Percentiles rank a stretch among this genome's conserved stretches.
Evolutionary conservation across 257 asterid species (phyloP).

Genomic region (Solanum corneliomulleri): DNA sequence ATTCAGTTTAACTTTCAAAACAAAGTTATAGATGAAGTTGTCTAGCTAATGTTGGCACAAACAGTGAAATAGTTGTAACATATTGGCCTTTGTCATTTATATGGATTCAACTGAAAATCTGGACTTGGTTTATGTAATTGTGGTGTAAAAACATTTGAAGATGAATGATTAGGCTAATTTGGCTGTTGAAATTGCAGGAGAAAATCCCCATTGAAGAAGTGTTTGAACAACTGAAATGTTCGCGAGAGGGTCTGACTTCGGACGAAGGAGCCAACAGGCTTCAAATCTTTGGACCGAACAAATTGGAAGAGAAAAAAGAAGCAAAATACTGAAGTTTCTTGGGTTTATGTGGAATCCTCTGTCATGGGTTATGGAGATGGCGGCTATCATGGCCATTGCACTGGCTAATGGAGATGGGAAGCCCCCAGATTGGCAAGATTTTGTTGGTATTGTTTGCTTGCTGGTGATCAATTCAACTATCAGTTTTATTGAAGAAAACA

Average conservation of each 20-base stretch:
- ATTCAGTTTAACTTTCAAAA: not conserved
- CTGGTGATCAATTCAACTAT: constrained; percentile 96
- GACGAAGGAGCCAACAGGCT: constrained; percentile 86
- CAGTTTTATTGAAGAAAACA: constrained; percentile 95
- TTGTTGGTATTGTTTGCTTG: constrained; percentile 82
- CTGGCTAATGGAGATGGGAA: constrained; percentile 85
- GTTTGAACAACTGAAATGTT: constrained; percentile 83
- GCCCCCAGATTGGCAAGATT: constrained; percentile 98
- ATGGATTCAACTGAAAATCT: not conserved
- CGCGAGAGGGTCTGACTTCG: constrained; percentile 64
- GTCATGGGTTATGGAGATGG: constrained; percentile 99
- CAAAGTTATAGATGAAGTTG: not conserved
- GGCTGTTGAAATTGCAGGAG: constrained; percentile 40
- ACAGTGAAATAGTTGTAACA: not conserved
- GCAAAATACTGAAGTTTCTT: constrained; percentile 85
- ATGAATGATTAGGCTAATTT: not conserved
- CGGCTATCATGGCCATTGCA: constrained; percentile 92
- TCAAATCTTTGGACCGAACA: constrained; percentile 90
- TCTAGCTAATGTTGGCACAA: not conserved
- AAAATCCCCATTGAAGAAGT: constrained; percentile 96
- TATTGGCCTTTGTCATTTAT: not conserved
- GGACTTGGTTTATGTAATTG: not conserved
- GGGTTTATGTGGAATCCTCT: constrained; percentile 99
- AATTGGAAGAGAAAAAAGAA: constrained; percentile 93
- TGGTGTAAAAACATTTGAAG: not conserved